A percentile compares a stretch with the other conserved stretches of the same genome.
Evolutionary conservation across 2,329 filamentous ascomycete species (phyloP).

Genomic region (Colletotrichum sp.): DNA sequence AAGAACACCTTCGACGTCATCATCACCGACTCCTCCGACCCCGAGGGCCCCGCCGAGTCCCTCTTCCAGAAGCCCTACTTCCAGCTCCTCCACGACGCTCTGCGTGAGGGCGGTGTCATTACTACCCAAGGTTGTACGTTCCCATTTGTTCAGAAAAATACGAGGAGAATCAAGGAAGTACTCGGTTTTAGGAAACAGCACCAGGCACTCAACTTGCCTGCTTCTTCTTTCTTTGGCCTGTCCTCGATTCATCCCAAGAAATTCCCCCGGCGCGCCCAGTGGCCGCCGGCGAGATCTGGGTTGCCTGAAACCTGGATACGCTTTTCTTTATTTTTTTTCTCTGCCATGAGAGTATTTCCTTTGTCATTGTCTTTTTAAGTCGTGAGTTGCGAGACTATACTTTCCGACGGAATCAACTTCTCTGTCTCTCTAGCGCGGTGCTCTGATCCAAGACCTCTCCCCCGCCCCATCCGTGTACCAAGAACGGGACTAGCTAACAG

Average conservation of each 20-base stretch:
- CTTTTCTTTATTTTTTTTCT: neutral
- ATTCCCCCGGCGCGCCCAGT: neutral
- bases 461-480: neutral
- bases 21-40: slow-evolving; percentile 98
- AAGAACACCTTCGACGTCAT: slow-evolving; percentile 99
- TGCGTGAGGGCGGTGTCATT: slow-evolving; percentile 96
- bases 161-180: slow-evolving; percentile 19
- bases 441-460: neutral
- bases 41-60: slow-evolving; percentile 93
- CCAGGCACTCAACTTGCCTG: slow-evolving; percentile 32
- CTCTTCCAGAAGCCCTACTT: slow-evolving; percentile 99
- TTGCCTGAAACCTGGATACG: slow-evolving; percentile 1
- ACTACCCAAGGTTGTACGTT: slow-evolving; percentile 99
- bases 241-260: slow-evolving; percentile 13
- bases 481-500: slow-evolving; percentile 17
- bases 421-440: neutral
- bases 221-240: slow-evolving; percentile 26
- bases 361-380: neutral
- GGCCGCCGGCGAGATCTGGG: slow-evolving; percentile 12
- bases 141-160: slow-evolving; percentile 60
- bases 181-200: neutral
- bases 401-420: neutral
- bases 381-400: neutral
- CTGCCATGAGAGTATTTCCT: neutral
- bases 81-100: slow-evolving; percentile 86